Evolutionary conservation across 306 rosid species (phyloP).

Genomic region (Oxytropis ochrocephala): DNA sequence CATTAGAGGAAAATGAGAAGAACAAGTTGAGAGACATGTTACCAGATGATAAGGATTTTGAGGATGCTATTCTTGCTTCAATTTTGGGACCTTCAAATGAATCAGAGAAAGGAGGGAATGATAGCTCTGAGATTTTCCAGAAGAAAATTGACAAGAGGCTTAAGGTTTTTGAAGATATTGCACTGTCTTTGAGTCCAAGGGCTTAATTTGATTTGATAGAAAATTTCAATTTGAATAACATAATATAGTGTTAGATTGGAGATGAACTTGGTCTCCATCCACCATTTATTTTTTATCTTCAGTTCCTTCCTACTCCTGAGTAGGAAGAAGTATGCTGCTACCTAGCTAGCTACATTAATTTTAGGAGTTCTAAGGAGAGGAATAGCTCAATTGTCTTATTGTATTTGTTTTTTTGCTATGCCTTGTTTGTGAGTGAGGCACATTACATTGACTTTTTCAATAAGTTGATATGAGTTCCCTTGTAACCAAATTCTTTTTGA

Average conservation of each 20-base stretch:
- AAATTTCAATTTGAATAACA: conserved; percentile 21
- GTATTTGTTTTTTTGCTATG: conserved; percentile 1
- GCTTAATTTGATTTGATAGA: conserved; percentile 34
- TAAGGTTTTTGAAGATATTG: conserved; percentile 78
- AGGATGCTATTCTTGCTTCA: conserved; percentile 82
- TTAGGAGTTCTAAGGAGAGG: conserved; percentile 3
- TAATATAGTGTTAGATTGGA: conserved; percentile 47
- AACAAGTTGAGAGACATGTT: conserved; percentile 39
- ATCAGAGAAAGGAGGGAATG: conserved; percentile 16
- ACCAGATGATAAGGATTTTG: conserved; percentile 80
- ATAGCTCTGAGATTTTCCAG: conserved; percentile 14
- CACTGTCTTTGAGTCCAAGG: conserved; percentile 85
- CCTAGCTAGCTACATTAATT: not conserved
- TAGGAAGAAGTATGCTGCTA: conserved; percentile 1
- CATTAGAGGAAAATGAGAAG: conserved; percentile 33
- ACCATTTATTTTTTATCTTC: not conserved
- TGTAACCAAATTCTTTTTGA: not conserved
- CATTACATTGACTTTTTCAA: conserved; percentile 22
- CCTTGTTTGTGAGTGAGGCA: conserved; percentile 33
- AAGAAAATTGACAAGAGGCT: conserved; percentile 79
- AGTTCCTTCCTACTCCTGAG: conserved; percentile 6
- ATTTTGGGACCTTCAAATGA: conserved; percentile 49
- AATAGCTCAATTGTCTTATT: not conserved
- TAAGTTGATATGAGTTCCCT: conserved; percentile 9
- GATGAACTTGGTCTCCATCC: conserved; percentile 96